Evolutionary conservation across 169 alveolate species (phyloP), one percentile per base, ranked within the genome.

Genomic region (Plasmodium fragile): DNA sequence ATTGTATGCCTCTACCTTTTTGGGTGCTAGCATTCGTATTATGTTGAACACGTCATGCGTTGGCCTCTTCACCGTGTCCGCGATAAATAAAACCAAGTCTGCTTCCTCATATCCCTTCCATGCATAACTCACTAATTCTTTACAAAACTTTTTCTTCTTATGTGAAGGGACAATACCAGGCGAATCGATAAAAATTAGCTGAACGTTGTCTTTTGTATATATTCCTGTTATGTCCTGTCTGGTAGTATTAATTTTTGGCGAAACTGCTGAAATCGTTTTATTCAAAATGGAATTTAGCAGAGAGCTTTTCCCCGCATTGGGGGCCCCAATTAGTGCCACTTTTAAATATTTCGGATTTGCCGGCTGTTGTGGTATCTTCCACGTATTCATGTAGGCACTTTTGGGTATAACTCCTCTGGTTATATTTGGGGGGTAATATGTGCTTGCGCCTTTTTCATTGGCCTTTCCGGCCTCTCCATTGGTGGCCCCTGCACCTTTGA

Each of bases 181-280:
- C 34, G 97, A 95, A 87, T 97, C 98, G 70, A 96, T 93, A 90
- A 97, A 95, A 28, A 97, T 95, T 69, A 97, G 81, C 87, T 97
- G 98, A 81, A 94, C 87, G 92, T 96, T 95, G 55, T 92, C 97
- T 28, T 71, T 92, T 36, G 96, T 97, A 59, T 96, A 82, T 39
- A 97, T 92, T 6, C 97, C 97, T 83, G 79, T 95, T 69, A 96
- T 95, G 79, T 93, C 95, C 82, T 95, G 92, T 96, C 97, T 90
- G 30, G 98, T 97, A 45, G 98, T 97, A 92, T 97, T 97, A 79
- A 97, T 98, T 92, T 97, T 97, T 49, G 98, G 98, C 28, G 98
- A 97, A 32, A 96, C 98, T 11, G 98, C 97, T 22, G 98, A 92
- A 83, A 97, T 92, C 22, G 97, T 92, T 53, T 95, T 82, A 41